Percentiles rank a stretch among this genome's conserved stretches.
Evolutionary conservation across 257 asterid genomes (phyloP).

Genomic region (Solanum appendiculatum): DNA sequence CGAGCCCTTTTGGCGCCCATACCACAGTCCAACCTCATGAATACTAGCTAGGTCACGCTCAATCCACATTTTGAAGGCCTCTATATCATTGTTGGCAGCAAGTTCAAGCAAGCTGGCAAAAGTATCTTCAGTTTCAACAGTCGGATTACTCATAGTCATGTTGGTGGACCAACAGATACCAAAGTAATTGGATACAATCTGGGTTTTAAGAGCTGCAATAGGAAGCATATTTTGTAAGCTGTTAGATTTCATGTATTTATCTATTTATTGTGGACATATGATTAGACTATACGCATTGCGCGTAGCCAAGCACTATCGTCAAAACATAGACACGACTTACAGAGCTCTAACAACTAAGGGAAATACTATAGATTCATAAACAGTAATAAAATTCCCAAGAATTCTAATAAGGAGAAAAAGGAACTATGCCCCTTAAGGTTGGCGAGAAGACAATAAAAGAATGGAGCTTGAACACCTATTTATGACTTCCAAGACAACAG

Average conservation of each 20-base stretch:
- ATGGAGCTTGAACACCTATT: not conserved
- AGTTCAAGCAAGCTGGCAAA: constrained; percentile 9
- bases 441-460: not conserved
- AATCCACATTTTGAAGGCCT: constrained; percentile 22
- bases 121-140: not conserved
- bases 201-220: constrained; percentile 8
- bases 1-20: constrained; percentile 62
- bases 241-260: not conserved
- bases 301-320: not conserved
- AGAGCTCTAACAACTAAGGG: not conserved
- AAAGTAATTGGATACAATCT: constrained; percentile 1
- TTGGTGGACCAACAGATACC: not conserved
- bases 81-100: constrained; percentile 11
- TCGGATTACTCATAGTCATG: constrained; percentile 20
- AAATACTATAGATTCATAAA: not conserved
- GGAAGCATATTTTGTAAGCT: not conserved
- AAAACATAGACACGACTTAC: not conserved
- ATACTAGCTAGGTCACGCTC: constrained; percentile 30
- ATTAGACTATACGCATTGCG: not conserved
- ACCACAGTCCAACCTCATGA: constrained; percentile 66
- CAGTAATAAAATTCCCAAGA: not conserved
- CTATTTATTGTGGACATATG: not conserved
- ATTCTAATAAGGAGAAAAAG: not conserved
- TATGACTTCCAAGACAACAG: not conserved
- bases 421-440: not conserved